A percentile compares a stretch with the other conserved stretches of the same genome.
Evolutionary conservation across 2,329 filamentous ascomycete genomes (phyloP).

Genomic region (Aureobasidium sp.): DNA sequence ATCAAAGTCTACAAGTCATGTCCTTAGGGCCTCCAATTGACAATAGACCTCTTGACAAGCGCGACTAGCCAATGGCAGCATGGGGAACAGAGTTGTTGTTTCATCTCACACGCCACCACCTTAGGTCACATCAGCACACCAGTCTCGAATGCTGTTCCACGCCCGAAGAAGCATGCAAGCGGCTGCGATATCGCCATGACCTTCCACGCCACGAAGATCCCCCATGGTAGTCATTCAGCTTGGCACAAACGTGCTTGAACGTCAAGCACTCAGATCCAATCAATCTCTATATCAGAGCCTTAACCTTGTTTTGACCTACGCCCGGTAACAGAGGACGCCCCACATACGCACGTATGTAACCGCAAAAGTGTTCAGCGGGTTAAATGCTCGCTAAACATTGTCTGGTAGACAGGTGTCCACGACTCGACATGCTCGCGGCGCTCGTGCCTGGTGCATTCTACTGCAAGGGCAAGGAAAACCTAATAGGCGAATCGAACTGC

Average conservation of each 20-base stretch:
- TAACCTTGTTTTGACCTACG: conserved; percentile 14
- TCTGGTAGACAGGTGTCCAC: conserved; percentile 12
- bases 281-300: background rate
- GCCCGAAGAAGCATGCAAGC: background rate
- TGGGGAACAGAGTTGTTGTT: conserved; percentile 5
- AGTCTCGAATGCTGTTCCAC: background rate
- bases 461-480: background rate
- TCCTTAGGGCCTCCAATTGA: no score
- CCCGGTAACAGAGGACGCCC: background rate
- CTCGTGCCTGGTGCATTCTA: background rate
- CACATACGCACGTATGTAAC: background rate
- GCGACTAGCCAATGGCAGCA: background rate
- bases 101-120: conserved; percentile 6
- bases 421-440: background rate
- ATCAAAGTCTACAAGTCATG: background rate
- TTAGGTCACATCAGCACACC: background rate
- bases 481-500: conserved; percentile 10
- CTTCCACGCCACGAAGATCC: background rate
- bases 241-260: background rate
- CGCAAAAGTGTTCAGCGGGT: background rate
- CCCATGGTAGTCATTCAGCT: background rate
- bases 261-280: conserved; percentile 8
- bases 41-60: background rate
- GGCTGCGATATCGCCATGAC: background rate
- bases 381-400: no score